Evolutionary conservation across 1,284 basidiomycete species (phyloP).

Genomic region (Xerocomus nothofagi): DNA sequence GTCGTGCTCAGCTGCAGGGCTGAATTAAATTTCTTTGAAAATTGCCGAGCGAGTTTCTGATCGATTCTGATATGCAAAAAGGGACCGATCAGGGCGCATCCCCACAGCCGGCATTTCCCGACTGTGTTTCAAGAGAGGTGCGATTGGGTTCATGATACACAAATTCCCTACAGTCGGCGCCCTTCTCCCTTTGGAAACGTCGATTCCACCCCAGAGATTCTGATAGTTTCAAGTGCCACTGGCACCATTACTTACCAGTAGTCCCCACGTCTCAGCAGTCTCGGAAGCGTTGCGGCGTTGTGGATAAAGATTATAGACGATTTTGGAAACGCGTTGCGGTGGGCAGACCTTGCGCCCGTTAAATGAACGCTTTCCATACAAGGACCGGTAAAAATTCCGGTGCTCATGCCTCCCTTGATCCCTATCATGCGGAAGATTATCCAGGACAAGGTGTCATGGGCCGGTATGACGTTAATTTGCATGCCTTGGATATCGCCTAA

Average conservation of each 20-base stretch:
- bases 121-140: neutral
- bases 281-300: neutral
- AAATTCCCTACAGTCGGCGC: neutral
- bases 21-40: too few species aligned
- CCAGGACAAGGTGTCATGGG: too few species aligned
- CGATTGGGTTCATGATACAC: neutral
- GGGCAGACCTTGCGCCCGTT: neutral
- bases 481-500: neutral
- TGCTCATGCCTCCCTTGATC: neutral
- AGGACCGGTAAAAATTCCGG: conserved; percentile 6
- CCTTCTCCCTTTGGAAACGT: neutral
- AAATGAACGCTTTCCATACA: neutral
- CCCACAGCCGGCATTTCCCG: conserved; percentile 3
- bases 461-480: conserved; percentile 5
- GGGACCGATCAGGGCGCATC: neutral
- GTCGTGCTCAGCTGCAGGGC: too few species aligned
- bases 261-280: neutral
- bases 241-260: too few species aligned
- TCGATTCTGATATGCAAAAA: neutral
- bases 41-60: too few species aligned
- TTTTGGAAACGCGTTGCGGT: neutral
- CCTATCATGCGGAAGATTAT: too few species aligned
- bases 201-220: too few species aligned
- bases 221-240: neutral
- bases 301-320: neutral